These are phyloP conservation scores for Hypomyces perniciosus DNA, from an alignment of 2,329 filamentous ascomycete genomes.

Conservation along the genomic window DNA sequence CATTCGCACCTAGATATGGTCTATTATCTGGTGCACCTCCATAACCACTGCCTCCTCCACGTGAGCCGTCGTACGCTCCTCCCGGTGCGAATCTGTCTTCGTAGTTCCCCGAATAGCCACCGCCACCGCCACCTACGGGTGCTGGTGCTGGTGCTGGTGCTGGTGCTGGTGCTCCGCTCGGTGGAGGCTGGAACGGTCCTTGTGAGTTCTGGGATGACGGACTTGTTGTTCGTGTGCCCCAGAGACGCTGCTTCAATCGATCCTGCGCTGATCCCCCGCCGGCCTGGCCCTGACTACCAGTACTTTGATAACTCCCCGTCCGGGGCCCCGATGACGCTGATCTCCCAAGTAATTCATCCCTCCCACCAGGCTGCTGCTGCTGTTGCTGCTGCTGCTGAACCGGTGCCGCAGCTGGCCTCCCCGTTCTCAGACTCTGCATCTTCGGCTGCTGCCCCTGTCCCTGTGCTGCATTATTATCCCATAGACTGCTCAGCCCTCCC, in stretches of 20 bases:
- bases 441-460: slow-evolving; percentile 24
- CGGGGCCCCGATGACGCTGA: slow-evolving; percentile 64
- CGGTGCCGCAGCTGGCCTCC: slow-evolving; percentile 27
- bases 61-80: slow-evolving; percentile 35
- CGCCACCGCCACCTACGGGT: slow-evolving; percentile 16
- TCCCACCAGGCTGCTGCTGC: slow-evolving; percentile 16
- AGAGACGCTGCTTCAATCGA: slow-evolving; percentile 71
- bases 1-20: slow-evolving; percentile 40
- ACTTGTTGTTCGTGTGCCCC: slow-evolving; percentile 56
- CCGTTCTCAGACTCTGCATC: slow-evolving; percentile 41
- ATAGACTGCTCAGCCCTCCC: slow-evolving; percentile 49
- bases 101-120: slow-evolving; percentile 29
- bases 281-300: slow-evolving; percentile 25
- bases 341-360: slow-evolving; percentile 40
- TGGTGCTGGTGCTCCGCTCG: slow-evolving; percentile 4
- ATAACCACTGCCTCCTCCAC: slow-evolving; percentile 15
- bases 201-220: slow-evolving; percentile 35
- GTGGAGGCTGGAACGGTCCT: slow-evolving; percentile 44
- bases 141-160: neutral
- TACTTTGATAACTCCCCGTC: slow-evolving; percentile 66
- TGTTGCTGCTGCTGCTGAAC: too few relatives aligned
- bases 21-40: slow-evolving; percentile 20
- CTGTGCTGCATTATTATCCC: slow-evolving; percentile 42
- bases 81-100: slow-evolving; percentile 43
- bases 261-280: slow-evolving; percentile 58